Base-by-base conservation (phyloP, 2,329 filamentous ascomycete species). In the Alternaria infectoria region DNA sequence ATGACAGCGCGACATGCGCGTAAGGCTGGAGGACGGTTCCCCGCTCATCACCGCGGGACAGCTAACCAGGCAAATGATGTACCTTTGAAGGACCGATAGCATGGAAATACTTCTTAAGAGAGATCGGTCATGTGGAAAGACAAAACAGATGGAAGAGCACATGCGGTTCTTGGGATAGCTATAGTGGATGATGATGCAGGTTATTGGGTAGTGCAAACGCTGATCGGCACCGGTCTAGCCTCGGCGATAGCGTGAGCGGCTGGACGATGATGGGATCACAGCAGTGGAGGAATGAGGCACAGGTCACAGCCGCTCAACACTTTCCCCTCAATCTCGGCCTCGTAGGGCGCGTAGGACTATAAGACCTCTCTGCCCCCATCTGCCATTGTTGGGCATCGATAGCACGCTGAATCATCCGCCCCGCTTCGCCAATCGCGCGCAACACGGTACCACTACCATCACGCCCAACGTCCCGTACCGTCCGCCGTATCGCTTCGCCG, bases 221-320 rank as follows among this genome's bases (percentile, higher is more conserved):
- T 43, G 55, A 59, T 55, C 55, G 60, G 28, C 60, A 49, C n/a
- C 23, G 44, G 43, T 26, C 52, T 57, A 57, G 52, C 54, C 52
- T 30, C 50, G 49, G 60, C 49, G 56, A 25, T 40, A 17, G 44
- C 40, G 43, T 46, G 50, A 62, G 60, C 60, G 60, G 50, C 32
- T 49, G 60, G 55, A 12, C 23, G 50, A 40, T 51, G 50, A 59
- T 49, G 56, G 58, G 23, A 55, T 50, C 21, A 55, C 30, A 49
- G 49, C 58, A 55, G 19, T 40, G 57, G 55, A 59, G 55, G 60
- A 54, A 32, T 32, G 21, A 44, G 50, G 55, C 50, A 59, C 54
- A 58, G 19, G 56, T 44, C 50, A n/a, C 50, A 55, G 50, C 60
- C 56, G 25, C 55, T 43, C 55, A 59, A 55, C 49, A 62, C 47